Evolutionary conservation across 1,284 basidiomycete species (phyloP).

Genomic region (Mycosarcoma mackinlayi): DNA sequence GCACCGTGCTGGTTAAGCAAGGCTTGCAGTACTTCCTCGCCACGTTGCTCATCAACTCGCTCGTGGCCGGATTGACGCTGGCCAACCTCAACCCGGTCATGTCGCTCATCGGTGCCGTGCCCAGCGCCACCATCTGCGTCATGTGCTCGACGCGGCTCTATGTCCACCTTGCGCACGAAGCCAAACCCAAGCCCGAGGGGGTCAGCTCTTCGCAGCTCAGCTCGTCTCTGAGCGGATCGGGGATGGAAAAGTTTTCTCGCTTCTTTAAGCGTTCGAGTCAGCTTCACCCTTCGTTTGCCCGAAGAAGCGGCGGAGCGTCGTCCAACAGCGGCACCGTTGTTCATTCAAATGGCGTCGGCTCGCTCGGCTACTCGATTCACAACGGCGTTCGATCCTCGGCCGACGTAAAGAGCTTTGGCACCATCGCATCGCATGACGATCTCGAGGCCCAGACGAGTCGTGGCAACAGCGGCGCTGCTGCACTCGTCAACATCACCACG

Average conservation of each 20-base stretch:
- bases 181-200: conserved; percentile 34
- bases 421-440: conserved; percentile 19
- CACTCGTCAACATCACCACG: conserved; percentile 25
- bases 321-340: conserved; percentile 6
- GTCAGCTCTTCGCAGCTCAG: conserved; percentile 22
- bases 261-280: conserved; percentile 31
- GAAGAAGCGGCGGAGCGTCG: not conserved
- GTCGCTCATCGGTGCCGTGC: conserved; percentile 53
- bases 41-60: conserved; percentile 46
- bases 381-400: conserved; percentile 13
- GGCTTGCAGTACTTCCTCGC: conserved; percentile 56
- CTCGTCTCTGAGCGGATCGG: conserved; percentile 10
- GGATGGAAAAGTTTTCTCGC: conserved; percentile 29
- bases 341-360: not conserved
- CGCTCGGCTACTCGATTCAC: conserved; percentile 18
- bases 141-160: conserved; percentile 53
- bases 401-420: conserved; percentile 30
- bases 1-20: conserved; percentile 47
- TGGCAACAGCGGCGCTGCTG: not conserved
- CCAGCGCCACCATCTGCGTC: conserved; percentile 45
- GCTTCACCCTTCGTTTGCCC: conserved; percentile 13
- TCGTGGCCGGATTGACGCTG: conserved; percentile 46
- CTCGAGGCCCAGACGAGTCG: conserved; percentile 13
- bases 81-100: conserved; percentile 53
- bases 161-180: conserved; percentile 48